Conservation (phyloP, 2,329 filamentous ascomycete species). For the Huntiella moniliformis region DNA sequence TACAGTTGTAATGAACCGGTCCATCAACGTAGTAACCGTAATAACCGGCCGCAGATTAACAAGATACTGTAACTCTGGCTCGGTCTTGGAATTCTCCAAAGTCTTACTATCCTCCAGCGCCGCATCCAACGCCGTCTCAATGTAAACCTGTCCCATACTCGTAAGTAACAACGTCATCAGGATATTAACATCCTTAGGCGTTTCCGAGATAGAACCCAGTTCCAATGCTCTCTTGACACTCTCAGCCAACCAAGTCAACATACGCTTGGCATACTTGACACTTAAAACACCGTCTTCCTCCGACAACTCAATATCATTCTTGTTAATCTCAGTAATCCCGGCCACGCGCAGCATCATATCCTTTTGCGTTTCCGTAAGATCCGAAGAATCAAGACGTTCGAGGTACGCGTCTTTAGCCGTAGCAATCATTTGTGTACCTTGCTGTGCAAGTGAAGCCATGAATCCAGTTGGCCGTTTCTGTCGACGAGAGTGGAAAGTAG, state of each 20-base stretch:
- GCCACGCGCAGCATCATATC: conserved; percentile 79
- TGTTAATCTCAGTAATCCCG: conserved; percentile 57
- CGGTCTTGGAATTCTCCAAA: conserved; percentile 61
- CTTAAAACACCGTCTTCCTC: conserved; percentile 77
- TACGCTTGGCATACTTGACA: conserved; percentile 78
- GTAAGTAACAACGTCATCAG: conserved; percentile 67
- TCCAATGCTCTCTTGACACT: conserved; percentile 81
- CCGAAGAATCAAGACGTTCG: conserved; percentile 70
- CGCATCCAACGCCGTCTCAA: conserved; percentile 49
- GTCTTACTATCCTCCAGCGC: conserved; percentile 53
- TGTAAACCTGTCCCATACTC: conserved; percentile 70
- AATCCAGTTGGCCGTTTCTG: conserved; percentile 84
- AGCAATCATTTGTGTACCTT: conserved; percentile 72
- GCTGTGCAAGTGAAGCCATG: conserved; percentile 78
- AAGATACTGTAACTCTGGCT: conserved; percentile 77
- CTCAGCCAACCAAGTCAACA: conserved; percentile 95
- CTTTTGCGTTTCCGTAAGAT: conserved; percentile 74
- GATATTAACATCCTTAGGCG: conserved; percentile 79
- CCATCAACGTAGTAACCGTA: conserved; percentile 80
- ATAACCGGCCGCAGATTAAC: conserved; percentile 62
- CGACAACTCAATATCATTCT: conserved; percentile 74
- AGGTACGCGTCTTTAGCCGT: conserved; percentile 84
- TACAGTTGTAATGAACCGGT: conserved; percentile 77
- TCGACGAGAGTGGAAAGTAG: conserved; percentile 74
- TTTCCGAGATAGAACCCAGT: conserved; percentile 71